Conservation (phyloP, 2,329 filamentous ascomycete genomes). For the Plectosphaerella sp. region DNA sequence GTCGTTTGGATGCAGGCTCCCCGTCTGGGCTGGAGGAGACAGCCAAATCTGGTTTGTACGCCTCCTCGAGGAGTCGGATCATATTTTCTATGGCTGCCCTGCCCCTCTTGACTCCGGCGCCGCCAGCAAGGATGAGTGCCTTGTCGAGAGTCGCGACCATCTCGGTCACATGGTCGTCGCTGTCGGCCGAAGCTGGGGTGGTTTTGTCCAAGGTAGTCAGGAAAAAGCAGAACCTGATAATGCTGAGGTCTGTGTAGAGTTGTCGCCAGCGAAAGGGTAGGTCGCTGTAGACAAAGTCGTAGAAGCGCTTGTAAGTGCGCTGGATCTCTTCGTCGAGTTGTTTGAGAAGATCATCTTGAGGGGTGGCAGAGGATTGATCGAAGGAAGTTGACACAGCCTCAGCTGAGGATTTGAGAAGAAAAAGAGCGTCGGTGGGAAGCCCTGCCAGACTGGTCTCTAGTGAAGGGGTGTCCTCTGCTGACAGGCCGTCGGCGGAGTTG, state of each 20-base stretch:
- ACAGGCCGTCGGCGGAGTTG: no score
- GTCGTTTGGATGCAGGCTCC: slow-evolving; percentile 6
- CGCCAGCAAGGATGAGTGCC: slow-evolving; percentile 71
- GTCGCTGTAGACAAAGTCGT: slow-evolving; percentile 63
- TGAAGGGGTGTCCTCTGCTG: no score
- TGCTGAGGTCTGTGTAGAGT: slow-evolving; percentile 66
- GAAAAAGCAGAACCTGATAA: slow-evolving; percentile 50
- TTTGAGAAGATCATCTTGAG: background rate
- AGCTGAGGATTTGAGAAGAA: no score
- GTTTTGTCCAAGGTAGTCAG: background rate
- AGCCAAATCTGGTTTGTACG: slow-evolving; percentile 11
- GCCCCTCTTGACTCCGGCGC: slow-evolving; percentile 46
- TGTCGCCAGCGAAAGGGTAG: slow-evolving; percentile 66
- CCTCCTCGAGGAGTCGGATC: slow-evolving; percentile 35
- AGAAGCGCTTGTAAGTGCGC: slow-evolving; percentile 37
- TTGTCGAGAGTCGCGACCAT: slow-evolving; percentile 53
- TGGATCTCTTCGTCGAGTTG: slow-evolving; percentile 6
- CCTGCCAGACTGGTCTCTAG: no score
- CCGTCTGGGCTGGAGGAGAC: background rate
- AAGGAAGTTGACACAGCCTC: no score
- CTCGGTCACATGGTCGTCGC: background rate
- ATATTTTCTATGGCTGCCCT: slow-evolving; percentile 45
- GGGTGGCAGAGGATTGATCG: background rate
- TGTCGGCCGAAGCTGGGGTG: background rate
- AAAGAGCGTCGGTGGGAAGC: no score